These are phyloP conservation scores for Fraxinus baroniana DNA, from an alignment of 305 asterid genomes.

Conservation along the genomic window DNA sequence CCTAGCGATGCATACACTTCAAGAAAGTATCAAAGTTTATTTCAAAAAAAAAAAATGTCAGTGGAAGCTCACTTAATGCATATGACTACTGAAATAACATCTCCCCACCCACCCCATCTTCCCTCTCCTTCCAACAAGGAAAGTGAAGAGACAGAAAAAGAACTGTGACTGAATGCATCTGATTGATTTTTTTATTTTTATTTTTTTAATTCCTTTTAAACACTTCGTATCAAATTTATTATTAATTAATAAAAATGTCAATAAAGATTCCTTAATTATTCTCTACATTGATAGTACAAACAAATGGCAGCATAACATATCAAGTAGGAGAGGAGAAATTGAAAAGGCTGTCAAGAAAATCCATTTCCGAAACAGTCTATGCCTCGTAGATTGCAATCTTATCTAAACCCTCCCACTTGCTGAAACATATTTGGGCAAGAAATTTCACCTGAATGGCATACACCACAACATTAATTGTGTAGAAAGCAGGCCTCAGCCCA, in stretches of 20 bases:
- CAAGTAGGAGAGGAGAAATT: background rate
- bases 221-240: background rate
- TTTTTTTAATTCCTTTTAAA: background rate
- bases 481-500: constrained; percentile 88
- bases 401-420: background rate
- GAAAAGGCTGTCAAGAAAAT: background rate
- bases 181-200: background rate
- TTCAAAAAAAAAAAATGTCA: background rate
- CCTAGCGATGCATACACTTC: background rate
- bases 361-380: background rate
- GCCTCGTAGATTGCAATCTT: background rate
- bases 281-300: background rate
- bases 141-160: background rate
- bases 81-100: background rate
- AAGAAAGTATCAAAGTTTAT: background rate
- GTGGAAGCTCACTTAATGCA: background rate
- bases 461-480: constrained; percentile 69
- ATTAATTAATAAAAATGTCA: background rate
- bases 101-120: background rate
- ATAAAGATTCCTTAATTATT: background rate
- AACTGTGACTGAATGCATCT: background rate
- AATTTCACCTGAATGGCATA: constrained; percentile 80
- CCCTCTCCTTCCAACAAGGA: background rate
- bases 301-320: background rate
- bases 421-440: constrained; percentile 13